Percentiles rank a stretch among this genome's conserved stretches.
phyloP scores from a whole-genome alignment of 2,329 filamentous ascomycete species.

The Myotisia sp. region DNA sequence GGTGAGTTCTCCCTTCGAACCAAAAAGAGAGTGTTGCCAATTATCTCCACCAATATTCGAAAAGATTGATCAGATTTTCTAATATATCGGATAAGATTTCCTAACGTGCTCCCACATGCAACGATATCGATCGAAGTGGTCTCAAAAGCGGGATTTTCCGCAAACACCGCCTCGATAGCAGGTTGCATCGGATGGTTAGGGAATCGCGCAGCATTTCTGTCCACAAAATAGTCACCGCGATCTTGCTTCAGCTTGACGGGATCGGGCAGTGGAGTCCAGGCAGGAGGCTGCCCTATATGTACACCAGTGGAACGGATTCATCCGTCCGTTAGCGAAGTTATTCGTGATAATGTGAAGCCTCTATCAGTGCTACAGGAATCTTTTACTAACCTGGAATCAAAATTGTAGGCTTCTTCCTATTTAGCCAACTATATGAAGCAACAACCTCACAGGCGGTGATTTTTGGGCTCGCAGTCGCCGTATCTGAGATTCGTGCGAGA shows the following conservation, averaged over 20 bases:
- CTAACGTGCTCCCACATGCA: conserved; percentile 47
- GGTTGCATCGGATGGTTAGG: conserved; percentile 32
- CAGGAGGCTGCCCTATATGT: conserved; percentile 34
- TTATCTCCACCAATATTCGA: conserved; percentile 30
- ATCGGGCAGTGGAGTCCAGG: conserved; percentile 34
- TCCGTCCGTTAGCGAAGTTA: background rate
- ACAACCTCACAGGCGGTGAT: conserved; percentile 32
- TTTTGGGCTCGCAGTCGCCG: too few species aligned
- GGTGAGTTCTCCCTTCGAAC: conserved; percentile 48
- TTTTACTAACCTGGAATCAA: conserved; percentile 31
- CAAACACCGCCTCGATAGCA: conserved; percentile 31
- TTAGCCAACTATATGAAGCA: conserved; percentile 41
- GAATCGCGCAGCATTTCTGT: conserved; percentile 27
- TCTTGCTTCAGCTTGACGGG: conserved; percentile 30
- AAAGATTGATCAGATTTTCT: conserved; percentile 36
- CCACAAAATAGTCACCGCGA: conserved; percentile 31
- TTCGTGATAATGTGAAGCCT: background rate
- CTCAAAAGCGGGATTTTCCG: conserved; percentile 24
- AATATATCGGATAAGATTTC: conserved; percentile 46
- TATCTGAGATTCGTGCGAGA: too few species aligned
- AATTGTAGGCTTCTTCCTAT: conserved; percentile 25
- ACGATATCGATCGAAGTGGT: conserved; percentile 38
- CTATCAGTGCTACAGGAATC: too few species aligned
- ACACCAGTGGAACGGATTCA: background rate
- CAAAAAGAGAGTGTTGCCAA: conserved; percentile 48